Evolutionary conservation across 768 basidiomycete genomes (phyloP).

Genomic region (Suillus tomentosus): DNA sequence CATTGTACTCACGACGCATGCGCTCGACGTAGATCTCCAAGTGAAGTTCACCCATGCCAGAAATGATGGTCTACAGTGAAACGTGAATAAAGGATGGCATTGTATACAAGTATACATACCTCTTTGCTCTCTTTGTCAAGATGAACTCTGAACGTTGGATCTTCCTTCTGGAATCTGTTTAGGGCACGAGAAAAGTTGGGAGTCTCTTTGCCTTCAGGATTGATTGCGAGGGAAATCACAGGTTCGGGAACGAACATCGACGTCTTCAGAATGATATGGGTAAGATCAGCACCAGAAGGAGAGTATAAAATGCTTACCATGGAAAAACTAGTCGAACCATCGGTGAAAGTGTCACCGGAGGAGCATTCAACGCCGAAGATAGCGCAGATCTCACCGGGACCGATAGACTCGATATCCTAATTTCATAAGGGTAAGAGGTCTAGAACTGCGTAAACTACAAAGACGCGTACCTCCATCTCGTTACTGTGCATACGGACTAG

Average conservation of each 20-base stretch:
- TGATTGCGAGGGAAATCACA: slow-evolving; percentile 94
- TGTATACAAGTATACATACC: slow-evolving; percentile 52
- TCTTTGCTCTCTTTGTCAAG: slow-evolving; percentile 94
- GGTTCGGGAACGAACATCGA: slow-evolving; percentile 99
- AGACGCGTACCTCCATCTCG: slow-evolving; percentile 86
- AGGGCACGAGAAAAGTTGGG: slow-evolving; percentile 97
- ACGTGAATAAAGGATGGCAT: slow-evolving; percentile 7
- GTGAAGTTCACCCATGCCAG: slow-evolving; percentile 99
- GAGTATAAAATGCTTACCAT: slow-evolving; percentile 62
- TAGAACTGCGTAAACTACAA: background rate
- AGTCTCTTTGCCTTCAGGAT: slow-evolving; percentile 88
- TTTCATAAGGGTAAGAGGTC: background rate
- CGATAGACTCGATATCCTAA: slow-evolving; percentile 89
- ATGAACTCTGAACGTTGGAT: slow-evolving; percentile 98
- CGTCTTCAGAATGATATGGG: slow-evolving; percentile 50
- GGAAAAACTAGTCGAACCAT: slow-evolving; percentile 84
- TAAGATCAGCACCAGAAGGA: background rate
- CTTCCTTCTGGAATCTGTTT: slow-evolving; percentile 97
- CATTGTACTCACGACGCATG: slow-evolving; percentile 97
- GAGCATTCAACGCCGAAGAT: slow-evolving; percentile 99
- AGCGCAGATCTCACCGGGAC: slow-evolving; percentile 98
- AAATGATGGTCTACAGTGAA: slow-evolving; percentile 86
- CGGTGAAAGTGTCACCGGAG: slow-evolving; percentile 96
- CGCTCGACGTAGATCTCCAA: slow-evolving; percentile 99
- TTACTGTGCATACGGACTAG: slow-evolving; percentile 98